These are phyloP conservation scores for Kernera saxatilis DNA, from an alignment of 345 rosid genomes.

Conservation along the genomic window DNA sequence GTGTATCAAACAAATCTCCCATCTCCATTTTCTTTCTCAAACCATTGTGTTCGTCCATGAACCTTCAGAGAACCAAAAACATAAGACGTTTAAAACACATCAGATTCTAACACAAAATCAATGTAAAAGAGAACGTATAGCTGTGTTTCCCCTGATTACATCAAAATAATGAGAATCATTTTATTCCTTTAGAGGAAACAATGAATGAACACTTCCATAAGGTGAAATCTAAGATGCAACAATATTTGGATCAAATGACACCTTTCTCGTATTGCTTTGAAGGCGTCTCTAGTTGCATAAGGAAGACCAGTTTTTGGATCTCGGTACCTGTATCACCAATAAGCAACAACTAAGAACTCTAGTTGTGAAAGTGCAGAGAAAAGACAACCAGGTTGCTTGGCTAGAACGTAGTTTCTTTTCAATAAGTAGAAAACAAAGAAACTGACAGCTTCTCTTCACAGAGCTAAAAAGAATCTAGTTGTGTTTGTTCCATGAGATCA, in stretches of 20 bases:
- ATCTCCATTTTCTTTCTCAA: constrained; percentile 60
- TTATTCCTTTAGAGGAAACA: background rate
- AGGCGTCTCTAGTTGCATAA: constrained; percentile 84
- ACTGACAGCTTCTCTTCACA: background rate
- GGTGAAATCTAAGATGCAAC: background rate
- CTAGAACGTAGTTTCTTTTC: background rate
- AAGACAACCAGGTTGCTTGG: background rate
- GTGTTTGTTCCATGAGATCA: background rate
- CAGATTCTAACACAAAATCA: background rate
- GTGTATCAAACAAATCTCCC: constrained; percentile 64
- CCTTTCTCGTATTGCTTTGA: constrained; percentile 79
- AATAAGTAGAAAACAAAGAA: background rate
- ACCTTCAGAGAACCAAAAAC: constrained; percentile 38
- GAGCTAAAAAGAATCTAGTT: background rate
- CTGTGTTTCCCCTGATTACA: background rate
- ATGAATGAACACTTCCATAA: background rate
- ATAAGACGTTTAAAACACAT: background rate
- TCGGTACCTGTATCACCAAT: constrained; percentile 51
- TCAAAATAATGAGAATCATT: background rate
- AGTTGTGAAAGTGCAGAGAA: background rate
- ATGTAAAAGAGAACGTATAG: background rate
- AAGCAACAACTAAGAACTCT: background rate
- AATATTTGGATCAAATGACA: constrained; percentile 16
- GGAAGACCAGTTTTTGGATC: constrained; percentile 94
- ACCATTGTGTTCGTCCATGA: constrained; percentile 39